Base-by-base conservation (phyloP, 106 monocot genomes). In the Acorus calamus region DNA sequence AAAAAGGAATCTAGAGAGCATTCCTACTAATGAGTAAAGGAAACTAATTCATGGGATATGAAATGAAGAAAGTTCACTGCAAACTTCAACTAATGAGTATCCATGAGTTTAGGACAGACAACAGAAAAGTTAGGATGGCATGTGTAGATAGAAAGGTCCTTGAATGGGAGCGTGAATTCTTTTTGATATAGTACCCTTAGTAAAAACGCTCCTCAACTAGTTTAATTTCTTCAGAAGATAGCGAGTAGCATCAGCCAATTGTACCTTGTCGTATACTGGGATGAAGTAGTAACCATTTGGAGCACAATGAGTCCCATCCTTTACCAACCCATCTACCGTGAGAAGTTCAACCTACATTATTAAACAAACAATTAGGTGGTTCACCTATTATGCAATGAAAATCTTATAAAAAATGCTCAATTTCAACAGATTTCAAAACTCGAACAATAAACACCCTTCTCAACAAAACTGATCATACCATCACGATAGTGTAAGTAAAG, bases 201-300 rank as follows among this genome's bases (percentile, higher is more conserved):
- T 28, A 28, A 28, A 28, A 28, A 28, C 28, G 1, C 28, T 28
- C 28, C 28, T 28, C 28, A 28, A 28, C 28, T 28, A 28, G 28
- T 28, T 28, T 28, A 28, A 28, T 28, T 28, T 28, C 28, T 28
- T 28, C 28, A 28, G 28, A 28, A 28, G 28, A 28, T 1, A 28
- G 28, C 28, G 28, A 28, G 28, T 28, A 28, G 28, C 28, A 28
- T 28, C 28, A 28, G 55, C 49, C 44, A 41, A 7, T 4, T 13
- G 28, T 74, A 94, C 93, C 94, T 96, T 91, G 60, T 87, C 90
- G 72, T 96, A 96, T 50, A 91, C 96, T 50, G 96, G 96, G 43
- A 96, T 91, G 59, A 96, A 96, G 56, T 96, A 96, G 71, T 96
- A 96, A 44, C 96, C 96, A 83, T 96, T 96, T 56, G 96, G 96